These are phyloP conservation scores for Cudoniella acicularis DNA, from an alignment of 495 filamentous ascomycete species.

Conservation along the genomic window DNA sequence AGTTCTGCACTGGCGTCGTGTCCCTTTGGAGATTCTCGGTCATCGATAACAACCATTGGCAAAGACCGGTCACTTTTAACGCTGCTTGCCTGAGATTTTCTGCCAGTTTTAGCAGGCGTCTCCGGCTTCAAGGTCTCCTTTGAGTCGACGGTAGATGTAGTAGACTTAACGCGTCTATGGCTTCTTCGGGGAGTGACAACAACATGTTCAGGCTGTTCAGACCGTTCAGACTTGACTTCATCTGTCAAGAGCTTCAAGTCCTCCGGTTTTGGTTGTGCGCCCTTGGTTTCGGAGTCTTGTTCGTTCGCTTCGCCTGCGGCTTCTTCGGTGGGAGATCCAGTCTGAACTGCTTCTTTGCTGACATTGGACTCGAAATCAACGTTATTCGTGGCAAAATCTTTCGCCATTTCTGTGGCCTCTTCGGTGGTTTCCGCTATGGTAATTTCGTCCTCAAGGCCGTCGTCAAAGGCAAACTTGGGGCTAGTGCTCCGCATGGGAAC, in stretches of 20 bases:
- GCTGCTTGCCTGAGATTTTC: neutral
- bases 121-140: constrained; percentile 12
- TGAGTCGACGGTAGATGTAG: neutral
- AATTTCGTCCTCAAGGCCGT: no score
- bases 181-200: constrained; percentile 10
- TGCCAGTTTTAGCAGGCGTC: constrained; percentile 1
- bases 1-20: constrained; percentile 25
- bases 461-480: no score
- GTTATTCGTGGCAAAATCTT: neutral
- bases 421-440: no score
- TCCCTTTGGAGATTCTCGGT: constrained; percentile 10
- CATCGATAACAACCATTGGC: constrained; percentile 13
- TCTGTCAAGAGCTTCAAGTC: neutral
- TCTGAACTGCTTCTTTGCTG: no score
- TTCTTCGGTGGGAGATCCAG: constrained; percentile 4
- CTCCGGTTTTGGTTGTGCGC: neutral
- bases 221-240: neutral
- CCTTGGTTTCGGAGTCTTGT: neutral
- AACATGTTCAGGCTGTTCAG: neutral
- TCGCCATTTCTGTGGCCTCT: no score
- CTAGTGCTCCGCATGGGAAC: no score
- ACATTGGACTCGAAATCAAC: neutral
- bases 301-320: constrained; percentile 7
- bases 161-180: constrained; percentile 6
- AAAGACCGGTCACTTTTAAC: neutral